Conservation (phyloP, 345 rosid genomes). For the Syzygium aqueum region DNA sequence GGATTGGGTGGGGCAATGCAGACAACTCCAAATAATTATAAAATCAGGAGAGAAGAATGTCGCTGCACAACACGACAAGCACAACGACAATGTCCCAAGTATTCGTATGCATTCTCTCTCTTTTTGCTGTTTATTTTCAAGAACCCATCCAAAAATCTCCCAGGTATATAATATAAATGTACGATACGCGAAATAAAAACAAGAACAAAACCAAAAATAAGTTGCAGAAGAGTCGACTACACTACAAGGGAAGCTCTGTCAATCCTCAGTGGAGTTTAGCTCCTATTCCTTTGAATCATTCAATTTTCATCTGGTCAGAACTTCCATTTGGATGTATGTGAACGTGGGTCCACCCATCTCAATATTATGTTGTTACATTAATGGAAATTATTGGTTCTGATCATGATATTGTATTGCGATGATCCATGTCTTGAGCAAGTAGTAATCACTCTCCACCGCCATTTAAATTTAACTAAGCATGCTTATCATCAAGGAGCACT, state of each 20-base stretch:
- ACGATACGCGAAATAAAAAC: neutral
- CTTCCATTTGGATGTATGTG: neutral
- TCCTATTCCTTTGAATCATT: constrained; percentile 25
- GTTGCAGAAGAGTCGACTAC: constrained; percentile 1
- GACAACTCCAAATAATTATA: neutral
- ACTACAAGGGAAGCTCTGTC: constrained; percentile 15
- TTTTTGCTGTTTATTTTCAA: neutral
- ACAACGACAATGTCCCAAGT: constrained; percentile 40
- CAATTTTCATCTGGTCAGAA: constrained; percentile 1
- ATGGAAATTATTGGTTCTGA: neutral
- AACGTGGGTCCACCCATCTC: constrained; percentile 18
- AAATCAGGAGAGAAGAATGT: constrained; percentile 28
- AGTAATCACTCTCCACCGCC: neutral
- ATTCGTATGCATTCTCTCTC: constrained; percentile 10
- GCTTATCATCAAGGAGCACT: neutral
- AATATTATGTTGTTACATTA: neutral
- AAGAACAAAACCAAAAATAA: constrained; percentile 2
- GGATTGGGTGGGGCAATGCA: neutral
- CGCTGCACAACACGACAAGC: constrained; percentile 47
- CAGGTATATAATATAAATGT: neutral
- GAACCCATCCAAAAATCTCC: constrained; percentile 31
- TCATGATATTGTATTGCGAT: neutral
- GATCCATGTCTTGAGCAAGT: neutral
- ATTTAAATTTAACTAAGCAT: neutral
- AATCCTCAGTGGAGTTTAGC: constrained; percentile 2